Evolutionary conservation across 768 basidiomycete species (phyloP).

Genomic region (Tephrocybe sp.): DNA sequence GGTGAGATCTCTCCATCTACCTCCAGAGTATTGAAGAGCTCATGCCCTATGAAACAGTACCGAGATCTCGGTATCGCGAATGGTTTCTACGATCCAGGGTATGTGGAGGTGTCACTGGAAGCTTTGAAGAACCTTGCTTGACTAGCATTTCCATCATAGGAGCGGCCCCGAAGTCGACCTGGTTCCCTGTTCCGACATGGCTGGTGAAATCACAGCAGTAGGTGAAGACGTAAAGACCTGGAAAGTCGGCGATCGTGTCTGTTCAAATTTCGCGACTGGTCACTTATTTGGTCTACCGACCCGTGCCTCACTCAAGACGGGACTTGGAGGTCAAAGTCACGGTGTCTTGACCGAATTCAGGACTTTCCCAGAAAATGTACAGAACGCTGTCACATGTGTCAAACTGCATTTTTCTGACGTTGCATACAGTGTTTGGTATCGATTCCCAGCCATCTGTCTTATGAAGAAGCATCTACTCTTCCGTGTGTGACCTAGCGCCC

Average conservation of each 20-base stretch:
- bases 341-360: constrained; percentile 56
- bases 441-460: constrained; percentile 57
- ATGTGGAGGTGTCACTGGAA: too few species aligned
- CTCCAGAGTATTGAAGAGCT: background rate
- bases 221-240: constrained; percentile 43
- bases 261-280: constrained; percentile 48
- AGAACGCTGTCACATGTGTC: background rate
- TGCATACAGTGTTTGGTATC: constrained; percentile 40
- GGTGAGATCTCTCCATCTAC: constrained; percentile 21
- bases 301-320: constrained; percentile 29
- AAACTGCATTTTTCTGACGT: too few species aligned
- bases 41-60: constrained; percentile 28
- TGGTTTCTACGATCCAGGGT: constrained; percentile 36
- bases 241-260: constrained; percentile 56
- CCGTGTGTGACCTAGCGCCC: constrained; percentile 35
- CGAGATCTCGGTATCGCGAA: constrained; percentile 46
- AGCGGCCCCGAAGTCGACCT: constrained; percentile 20
- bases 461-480: constrained; percentile 63
- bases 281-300: constrained; percentile 44
- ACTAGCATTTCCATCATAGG: too few species aligned
- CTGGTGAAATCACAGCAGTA: constrained; percentile 53
- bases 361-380: constrained; percentile 44
- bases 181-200: constrained; percentile 48
- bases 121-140: too few species aligned
- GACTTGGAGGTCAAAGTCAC: constrained; percentile 45